A percentile compares a stretch with the other conserved stretches of the same genome.
Conservation (phyloP, 768 basidiomycete species). For the Tricholoma sp. region DNA sequence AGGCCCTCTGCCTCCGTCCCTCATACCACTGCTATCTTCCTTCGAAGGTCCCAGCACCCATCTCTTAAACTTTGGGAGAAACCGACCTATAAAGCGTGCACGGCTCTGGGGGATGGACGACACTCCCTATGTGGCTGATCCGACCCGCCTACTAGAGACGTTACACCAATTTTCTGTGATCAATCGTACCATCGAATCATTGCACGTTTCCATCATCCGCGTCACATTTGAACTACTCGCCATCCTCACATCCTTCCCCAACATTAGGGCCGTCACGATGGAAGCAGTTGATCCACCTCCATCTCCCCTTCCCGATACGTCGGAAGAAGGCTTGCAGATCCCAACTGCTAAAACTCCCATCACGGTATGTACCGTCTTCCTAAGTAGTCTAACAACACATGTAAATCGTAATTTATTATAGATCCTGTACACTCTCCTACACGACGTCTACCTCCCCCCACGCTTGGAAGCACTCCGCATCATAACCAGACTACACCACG, state of each 20-base stretch:
- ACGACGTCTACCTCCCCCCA: conserved; percentile 14
- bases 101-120: conserved; percentile 27
- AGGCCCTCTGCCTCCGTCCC: conserved; percentile 10
- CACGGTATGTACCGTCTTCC: conserved; percentile 5
- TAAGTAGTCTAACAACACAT: too few species aligned
- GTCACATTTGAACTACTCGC: conserved; percentile 16
- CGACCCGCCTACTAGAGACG: conserved; percentile 13
- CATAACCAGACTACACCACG: conserved; percentile 19
- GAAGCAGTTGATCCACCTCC: conserved; percentile 7
- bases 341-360: conserved; percentile 4
- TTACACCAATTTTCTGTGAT: conserved; percentile 15
- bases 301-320: neutral
- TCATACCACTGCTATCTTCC: conserved; percentile 17
- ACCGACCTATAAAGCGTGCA: conserved; percentile 17
- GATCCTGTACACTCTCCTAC: conserved; percentile 19
- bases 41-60: conserved; percentile 28
- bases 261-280: conserved; percentile 6
- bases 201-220: conserved; percentile 18
- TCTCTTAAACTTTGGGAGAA: conserved; percentile 16
- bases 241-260: conserved; percentile 5
- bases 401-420: neutral
- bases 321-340: neutral
- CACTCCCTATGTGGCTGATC: conserved; percentile 17
- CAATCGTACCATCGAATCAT: conserved; percentile 13
- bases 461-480: conserved; percentile 17